Percentiles rank a stretch among this genome's conserved stretches.
phyloP scores from a whole-genome alignment of 768 basidiomycete genomes.

The Termitomyces bulborhizus region DNA sequence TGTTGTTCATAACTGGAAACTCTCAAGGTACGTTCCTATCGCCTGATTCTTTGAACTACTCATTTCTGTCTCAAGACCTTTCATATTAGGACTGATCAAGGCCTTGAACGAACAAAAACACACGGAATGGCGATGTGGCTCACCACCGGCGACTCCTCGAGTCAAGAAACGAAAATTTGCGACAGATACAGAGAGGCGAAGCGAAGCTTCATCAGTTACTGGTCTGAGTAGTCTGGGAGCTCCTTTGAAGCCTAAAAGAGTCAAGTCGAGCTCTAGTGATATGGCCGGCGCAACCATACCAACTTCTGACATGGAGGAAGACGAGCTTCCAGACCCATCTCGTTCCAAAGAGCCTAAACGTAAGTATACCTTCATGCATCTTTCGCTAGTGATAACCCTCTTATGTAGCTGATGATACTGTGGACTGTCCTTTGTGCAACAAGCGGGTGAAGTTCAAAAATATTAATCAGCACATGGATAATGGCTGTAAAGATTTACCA shows the following conservation, averaged over 20 bases:
- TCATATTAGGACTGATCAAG: slow-evolving; percentile 32
- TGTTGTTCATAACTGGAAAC: slow-evolving; percentile 63
- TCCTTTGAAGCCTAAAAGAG: slow-evolving; percentile 15
- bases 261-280: slow-evolving; percentile 6
- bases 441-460: slow-evolving; percentile 34
- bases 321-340: slow-evolving; percentile 16
- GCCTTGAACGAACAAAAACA: slow-evolving; percentile 19
- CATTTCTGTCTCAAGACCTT: slow-evolving; percentile 27
- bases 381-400: not conserved
- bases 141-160: slow-evolving; percentile 6
- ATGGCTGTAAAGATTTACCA: slow-evolving; percentile 38
- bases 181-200: not conserved
- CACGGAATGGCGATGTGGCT: slow-evolving; percentile 8
- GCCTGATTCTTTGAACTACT: not conserved
- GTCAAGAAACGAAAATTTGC: slow-evolving; percentile 13
- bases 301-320: slow-evolving; percentile 32
- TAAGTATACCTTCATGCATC: slow-evolving; percentile 2
- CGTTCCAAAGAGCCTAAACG: not conserved
- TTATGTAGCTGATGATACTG: slow-evolving; percentile 28
- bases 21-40: slow-evolving; percentile 45
- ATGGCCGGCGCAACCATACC: slow-evolving; percentile 15
- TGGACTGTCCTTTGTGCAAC: slow-evolving; percentile 61
- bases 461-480: slow-evolving; percentile 37
- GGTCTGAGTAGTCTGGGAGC: slow-evolving; percentile 13
- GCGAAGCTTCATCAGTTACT: slow-evolving; percentile 6